phyloP scores from a whole-genome alignment of 148 eudicot species.

The Rhododendron henanense region DNA sequence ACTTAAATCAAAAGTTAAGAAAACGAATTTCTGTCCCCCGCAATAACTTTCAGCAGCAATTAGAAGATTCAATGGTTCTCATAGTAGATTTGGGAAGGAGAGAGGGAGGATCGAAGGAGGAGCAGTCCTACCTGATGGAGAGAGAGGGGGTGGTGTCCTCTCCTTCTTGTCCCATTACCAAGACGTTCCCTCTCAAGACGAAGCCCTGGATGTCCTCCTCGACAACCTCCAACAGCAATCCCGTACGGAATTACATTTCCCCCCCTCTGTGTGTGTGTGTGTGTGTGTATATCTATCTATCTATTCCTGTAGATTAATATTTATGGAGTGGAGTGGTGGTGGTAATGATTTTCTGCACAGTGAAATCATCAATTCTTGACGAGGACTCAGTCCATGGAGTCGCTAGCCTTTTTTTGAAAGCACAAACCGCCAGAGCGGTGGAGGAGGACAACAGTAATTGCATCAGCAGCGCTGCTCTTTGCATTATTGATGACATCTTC shows the following conservation, averaged over 20 bases:
- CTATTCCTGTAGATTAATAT: neutral
- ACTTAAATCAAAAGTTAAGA: too few relatives aligned
- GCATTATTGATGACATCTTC: constrained; percentile 54
- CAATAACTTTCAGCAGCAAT: too few relatives aligned
- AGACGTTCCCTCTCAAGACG: constrained; percentile 40
- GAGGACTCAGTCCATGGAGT: constrained; percentile 53
- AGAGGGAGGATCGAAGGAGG: too few relatives aligned
- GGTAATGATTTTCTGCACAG: constrained; percentile 26
- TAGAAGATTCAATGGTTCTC: too few relatives aligned
- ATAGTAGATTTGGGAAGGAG: too few relatives aligned
- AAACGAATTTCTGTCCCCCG: too few relatives aligned
- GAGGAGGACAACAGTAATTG: too few relatives aligned
- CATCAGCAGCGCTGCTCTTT: constrained; percentile 27
- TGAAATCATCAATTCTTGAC: constrained; percentile 78
- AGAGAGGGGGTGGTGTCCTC: neutral
- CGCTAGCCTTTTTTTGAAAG: constrained; percentile 43
- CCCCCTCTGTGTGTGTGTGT: neutral
- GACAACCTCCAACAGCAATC: constrained; percentile 61
- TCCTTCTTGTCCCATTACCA: constrained; percentile 2
- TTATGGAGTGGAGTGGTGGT: neutral
- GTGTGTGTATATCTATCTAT: neutral
- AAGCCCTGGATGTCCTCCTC: constrained; percentile 70
- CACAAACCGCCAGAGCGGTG: constrained; percentile 31
- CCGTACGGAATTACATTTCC: constrained; percentile 18
- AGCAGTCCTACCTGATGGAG: too few relatives aligned